Conservation (phyloP, 2,329 filamentous ascomycete species). For the Phaeoacremonium minimum region DNA sequence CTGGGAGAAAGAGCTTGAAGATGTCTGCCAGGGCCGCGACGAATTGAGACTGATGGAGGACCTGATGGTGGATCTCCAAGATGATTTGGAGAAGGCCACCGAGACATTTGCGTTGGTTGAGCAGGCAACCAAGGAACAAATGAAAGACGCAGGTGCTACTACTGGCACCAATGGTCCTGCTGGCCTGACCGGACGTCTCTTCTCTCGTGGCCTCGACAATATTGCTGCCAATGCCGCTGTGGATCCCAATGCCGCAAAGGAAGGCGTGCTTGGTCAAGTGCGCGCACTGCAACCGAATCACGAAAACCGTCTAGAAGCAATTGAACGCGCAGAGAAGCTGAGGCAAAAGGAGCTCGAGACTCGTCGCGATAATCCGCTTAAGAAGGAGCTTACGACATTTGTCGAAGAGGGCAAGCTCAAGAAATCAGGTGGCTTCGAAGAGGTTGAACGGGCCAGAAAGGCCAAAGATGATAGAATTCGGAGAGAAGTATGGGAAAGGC, state of each 20-base stretch:
- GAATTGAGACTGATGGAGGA: constrained; percentile 96
- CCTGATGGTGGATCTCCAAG: constrained; percentile 83
- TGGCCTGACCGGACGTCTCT: constrained; percentile 38
- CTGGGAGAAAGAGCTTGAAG: constrained; percentile 95
- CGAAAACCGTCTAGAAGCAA: constrained; percentile 87
- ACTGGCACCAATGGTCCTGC: constrained; percentile 45
- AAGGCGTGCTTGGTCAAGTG: constrained; percentile 88
- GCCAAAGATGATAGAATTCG: constrained; percentile 84
- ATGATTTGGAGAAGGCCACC: constrained; percentile 90
- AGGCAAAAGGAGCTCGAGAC: constrained; percentile 83
- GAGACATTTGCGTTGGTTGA: constrained; percentile 94
- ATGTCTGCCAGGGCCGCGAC: constrained; percentile 92
- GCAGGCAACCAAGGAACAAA: constrained; percentile 96
- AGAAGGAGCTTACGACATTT: constrained; percentile 79
- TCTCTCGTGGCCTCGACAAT: constrained; percentile 52
- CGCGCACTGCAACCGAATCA: constrained; percentile 92
- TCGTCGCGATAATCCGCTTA: constrained; percentile 70
- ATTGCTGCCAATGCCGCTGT: constrained; percentile 38
- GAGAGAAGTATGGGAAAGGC: constrained; percentile 70
- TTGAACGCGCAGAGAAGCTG: constrained; percentile 92
- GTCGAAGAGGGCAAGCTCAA: constrained; percentile 89
- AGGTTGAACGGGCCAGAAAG: constrained; percentile 79
- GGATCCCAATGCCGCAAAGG: constrained; percentile 81
- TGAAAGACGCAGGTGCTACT: constrained; percentile 64
- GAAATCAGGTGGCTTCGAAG: constrained; percentile 93